phyloP scores from a whole-genome alignment of 768 basidiomycete genomes.

The Boletus pseudopeckii region DNA sequence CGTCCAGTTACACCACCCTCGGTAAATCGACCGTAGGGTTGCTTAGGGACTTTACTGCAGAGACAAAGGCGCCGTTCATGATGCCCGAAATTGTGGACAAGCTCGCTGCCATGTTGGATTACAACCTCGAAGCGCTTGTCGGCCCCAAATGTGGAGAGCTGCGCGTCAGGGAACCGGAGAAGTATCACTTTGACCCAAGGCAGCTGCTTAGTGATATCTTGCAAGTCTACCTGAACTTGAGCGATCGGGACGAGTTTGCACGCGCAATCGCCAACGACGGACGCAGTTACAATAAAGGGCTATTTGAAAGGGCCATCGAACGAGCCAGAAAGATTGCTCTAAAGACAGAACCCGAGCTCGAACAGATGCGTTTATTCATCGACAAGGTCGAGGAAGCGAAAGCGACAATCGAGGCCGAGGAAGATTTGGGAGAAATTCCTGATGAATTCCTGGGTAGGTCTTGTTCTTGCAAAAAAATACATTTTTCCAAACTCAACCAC shows the following conservation, averaged over 20 bases:
- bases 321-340: slow-evolving; percentile 60
- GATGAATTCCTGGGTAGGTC: slow-evolving; percentile 88
- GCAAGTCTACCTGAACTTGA: slow-evolving; percentile 87
- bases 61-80: slow-evolving; percentile 91
- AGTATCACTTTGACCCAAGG: slow-evolving; percentile 85
- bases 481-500: neutral
- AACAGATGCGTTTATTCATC: slow-evolving; percentile 65
- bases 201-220: slow-evolving; percentile 81
- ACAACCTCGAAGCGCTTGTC: slow-evolving; percentile 85
- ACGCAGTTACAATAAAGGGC: slow-evolving; percentile 78
- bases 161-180: slow-evolving; percentile 79
- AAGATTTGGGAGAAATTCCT: slow-evolving; percentile 88
- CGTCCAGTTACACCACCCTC: slow-evolving; percentile 81
- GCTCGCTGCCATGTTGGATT: slow-evolving; percentile 94
- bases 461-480: neutral
- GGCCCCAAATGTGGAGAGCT: slow-evolving; percentile 88
- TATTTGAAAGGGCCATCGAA: slow-evolving; percentile 76
- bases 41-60: slow-evolving; percentile 87
- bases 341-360: slow-evolving; percentile 77
- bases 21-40: slow-evolving; percentile 88
- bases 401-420: slow-evolving; percentile 78
- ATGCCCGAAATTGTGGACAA: slow-evolving; percentile 94
- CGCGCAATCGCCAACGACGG: slow-evolving; percentile 91
- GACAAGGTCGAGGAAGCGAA: slow-evolving; percentile 81
- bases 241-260: slow-evolving; percentile 74